A percentile compares a stretch with the other conserved stretches of the same genome.
Evolutionary conservation across 345 rosid genomes (phyloP).

Genomic region (Mercurialis annua): DNA sequence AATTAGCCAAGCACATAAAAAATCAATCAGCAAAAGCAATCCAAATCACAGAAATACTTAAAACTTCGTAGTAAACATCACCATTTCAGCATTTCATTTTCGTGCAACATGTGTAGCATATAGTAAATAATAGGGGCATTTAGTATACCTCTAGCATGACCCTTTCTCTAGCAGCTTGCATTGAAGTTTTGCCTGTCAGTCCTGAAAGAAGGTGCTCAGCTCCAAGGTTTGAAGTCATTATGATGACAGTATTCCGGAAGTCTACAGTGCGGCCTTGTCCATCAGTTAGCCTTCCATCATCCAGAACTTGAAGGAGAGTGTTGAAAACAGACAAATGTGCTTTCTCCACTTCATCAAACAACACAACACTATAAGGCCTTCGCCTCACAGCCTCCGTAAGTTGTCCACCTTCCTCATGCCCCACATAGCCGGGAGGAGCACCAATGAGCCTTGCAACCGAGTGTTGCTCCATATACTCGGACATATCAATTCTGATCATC

Average conservation of each 20-base stretch:
- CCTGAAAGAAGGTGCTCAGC: constrained; percentile 83
- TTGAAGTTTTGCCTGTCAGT: constrained; percentile 58
- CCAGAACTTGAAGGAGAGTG: constrained; percentile 89
- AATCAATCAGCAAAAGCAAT: not conserved
- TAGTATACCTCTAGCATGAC: constrained; percentile 71
- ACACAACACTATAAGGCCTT: constrained; percentile 72
- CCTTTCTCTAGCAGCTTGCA: constrained; percentile 76
- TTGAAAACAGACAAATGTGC: constrained; percentile 88
- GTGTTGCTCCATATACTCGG: constrained; percentile 88
- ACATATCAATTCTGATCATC: constrained; percentile 77
- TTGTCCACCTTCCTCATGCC: constrained; percentile 96
- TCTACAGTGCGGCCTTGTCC: constrained; percentile 94
- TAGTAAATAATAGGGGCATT: not conserved
- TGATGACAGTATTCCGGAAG: constrained; percentile 72
- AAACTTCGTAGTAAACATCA: not conserved
- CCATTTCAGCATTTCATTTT: not conserved
- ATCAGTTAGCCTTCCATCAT: constrained; percentile 84
- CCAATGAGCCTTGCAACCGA: constrained; percentile 78
- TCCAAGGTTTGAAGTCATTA: constrained; percentile 95
- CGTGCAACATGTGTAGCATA: not conserved
- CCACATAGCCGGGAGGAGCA: constrained; percentile 91
- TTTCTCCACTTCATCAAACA: constrained; percentile 93
- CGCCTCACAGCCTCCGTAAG: constrained; percentile 90
- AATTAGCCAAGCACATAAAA: not conserved
- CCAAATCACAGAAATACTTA: no score